A percentile compares a stretch with the other conserved stretches of the same genome.
phyloP scores from a whole-genome alignment of 2,329 filamentous ascomycete genomes.

The Botryotinia narcissicola region DNA sequence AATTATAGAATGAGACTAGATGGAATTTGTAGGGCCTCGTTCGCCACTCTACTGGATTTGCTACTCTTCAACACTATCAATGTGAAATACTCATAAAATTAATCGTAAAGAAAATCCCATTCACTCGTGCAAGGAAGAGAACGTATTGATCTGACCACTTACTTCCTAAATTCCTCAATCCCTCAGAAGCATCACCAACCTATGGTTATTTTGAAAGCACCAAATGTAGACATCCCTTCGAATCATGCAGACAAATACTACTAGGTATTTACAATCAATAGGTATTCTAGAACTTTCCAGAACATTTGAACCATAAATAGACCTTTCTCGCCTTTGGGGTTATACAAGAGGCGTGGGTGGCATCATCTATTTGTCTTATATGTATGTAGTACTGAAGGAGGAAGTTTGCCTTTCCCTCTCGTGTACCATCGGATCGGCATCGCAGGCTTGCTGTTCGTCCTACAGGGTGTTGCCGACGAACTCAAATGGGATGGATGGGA shows the following conservation, averaged over 20 bases:
- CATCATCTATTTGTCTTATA: not conserved
- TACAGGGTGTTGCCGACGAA: not conserved
- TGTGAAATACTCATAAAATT: not conserved
- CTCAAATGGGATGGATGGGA: not conserved
- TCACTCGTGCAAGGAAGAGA: not conserved
- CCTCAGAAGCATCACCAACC: not conserved
- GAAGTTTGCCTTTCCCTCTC: not conserved
- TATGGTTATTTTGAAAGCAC: not conserved
- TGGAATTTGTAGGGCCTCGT: not conserved
- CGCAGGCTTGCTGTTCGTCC: too few relatives aligned
- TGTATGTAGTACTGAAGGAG: not conserved
- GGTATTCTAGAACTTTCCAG: slow-evolving; percentile 3
- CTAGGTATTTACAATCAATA: not conserved
- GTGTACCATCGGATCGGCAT: not conserved
- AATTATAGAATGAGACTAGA: not conserved
- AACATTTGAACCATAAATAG: not conserved
- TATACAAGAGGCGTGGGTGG: not conserved
- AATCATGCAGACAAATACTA: not conserved
- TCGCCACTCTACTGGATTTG: not conserved
- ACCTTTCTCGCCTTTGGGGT: not conserved
- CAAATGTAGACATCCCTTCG: not conserved
- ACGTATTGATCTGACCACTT: not conserved
- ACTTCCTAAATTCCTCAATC: not conserved
- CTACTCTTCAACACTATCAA: not conserved
- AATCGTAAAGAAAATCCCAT: not conserved